These are phyloP conservation scores for Aureobasidium sp. DNA, from an alignment of 2,329 filamentous ascomycete genomes.

Conservation along the genomic window DNA sequence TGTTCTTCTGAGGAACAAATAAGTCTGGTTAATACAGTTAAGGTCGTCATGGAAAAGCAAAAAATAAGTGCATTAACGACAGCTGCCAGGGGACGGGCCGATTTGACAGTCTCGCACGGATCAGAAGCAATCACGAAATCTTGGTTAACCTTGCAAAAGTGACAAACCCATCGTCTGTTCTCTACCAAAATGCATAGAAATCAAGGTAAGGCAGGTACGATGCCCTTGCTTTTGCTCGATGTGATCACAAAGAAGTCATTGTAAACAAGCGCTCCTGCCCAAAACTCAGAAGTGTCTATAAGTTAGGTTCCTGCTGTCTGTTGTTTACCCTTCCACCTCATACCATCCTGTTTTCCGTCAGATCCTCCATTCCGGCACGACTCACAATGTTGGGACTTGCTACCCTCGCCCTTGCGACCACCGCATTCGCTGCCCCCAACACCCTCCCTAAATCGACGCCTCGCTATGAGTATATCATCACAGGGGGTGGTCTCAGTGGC, in stretches of 20 bases:
- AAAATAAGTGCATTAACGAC: background rate
- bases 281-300: background rate
- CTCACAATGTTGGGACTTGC: background rate
- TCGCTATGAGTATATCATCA: slow-evolving; percentile 30
- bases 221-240: background rate
- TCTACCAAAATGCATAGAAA: background rate
- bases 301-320: background rate
- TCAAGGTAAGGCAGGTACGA: background rate
- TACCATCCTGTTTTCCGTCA: background rate
- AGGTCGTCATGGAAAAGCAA: background rate
- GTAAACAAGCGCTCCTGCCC: background rate
- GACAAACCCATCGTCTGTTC: background rate
- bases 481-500: slow-evolving; percentile 31
- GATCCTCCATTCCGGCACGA: background rate
- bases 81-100: background rate
- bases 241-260: background rate
- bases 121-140: background rate
- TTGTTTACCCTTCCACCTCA: background rate
- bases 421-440: background rate
- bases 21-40: background rate
- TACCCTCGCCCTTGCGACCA: background rate
- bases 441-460: background rate
- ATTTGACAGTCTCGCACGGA: background rate
- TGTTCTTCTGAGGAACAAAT: background rate
- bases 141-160: background rate